Conservation (phyloP, 129 eudicot genomes). For the Flaveria ramosissima region DNA sequence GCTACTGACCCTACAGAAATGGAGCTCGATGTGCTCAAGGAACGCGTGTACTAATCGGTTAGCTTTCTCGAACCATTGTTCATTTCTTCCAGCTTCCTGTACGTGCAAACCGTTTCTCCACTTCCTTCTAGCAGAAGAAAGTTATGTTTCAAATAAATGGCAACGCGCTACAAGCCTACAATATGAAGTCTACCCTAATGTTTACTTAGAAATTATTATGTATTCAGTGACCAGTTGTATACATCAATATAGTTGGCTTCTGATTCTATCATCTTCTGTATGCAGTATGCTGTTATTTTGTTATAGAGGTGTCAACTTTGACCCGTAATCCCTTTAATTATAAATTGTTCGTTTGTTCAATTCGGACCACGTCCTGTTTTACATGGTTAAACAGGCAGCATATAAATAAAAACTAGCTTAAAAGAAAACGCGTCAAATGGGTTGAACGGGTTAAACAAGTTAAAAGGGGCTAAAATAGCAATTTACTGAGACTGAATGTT, state of each 20-base stretch:
- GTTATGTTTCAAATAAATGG: constrained; percentile 22
- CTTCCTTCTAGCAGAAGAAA: constrained; percentile 23
- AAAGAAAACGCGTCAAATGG: not conserved
- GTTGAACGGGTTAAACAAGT: not conserved
- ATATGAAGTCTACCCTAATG: no score
- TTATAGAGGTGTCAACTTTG: no score
- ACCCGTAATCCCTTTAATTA: not conserved
- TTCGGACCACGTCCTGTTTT: not conserved
- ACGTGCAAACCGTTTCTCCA: constrained; percentile 14
- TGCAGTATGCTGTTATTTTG: not conserved
- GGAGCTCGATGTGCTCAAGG: constrained; percentile 74
- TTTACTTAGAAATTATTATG: not conserved
- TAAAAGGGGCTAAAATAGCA: not conserved
- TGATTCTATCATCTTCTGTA: not conserved
- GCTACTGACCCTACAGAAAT: constrained; percentile 84
- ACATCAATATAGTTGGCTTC: not conserved
- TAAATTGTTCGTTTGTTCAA: not conserved
- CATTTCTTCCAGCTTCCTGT: not conserved
- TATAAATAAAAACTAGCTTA: not conserved
- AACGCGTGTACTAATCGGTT: constrained; percentile 56
- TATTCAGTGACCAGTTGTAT: not conserved
- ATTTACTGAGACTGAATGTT: not conserved
- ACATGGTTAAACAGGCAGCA: not conserved
- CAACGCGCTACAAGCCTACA: not conserved
- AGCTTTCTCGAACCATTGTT: constrained; percentile 24